Base-by-base conservation (phyloP, 768 basidiomycete genomes). In the Fomitopsis pulvina region DNA sequence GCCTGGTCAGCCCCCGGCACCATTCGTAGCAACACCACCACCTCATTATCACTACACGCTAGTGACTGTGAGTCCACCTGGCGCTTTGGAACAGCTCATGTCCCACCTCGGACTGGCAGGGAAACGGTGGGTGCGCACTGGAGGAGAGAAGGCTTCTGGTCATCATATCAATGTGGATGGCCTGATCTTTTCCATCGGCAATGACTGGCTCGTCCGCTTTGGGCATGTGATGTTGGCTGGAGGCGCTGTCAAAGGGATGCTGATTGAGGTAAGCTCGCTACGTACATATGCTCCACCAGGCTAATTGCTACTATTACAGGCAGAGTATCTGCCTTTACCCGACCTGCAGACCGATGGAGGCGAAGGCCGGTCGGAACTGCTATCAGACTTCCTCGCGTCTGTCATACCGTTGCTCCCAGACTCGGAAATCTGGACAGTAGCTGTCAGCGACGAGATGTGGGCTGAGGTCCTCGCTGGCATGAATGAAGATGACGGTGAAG, bases 311-410 rank as follows among this genome's bases (percentile, higher is more conserved):
- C 26, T 10, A 28, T 57, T 22, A 30, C 51, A 89, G 88, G 88
- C 86, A 6, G 88, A 92, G 63, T 92, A 91, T 62, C 77, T 90
- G 14, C 88, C 88, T 2, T 69, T 92, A 11, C 83, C 87, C 2
- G 75, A 75, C 29, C 74, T 88, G 50, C 79, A 79, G 50, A 80
- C 82, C 11, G 77, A 81, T 45, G 70, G 75, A 0, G 73, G 76
- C 11, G 84, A 86, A 46, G 82, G 82, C 29, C 83, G 83, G 2
- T 84, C 85, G 2, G 83, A 85, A 51, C 71, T 92, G 11, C 68
- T 91, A 10, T 86, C 85, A 3, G 84, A 87, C 59, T 71, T 92
- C 21, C 68, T 92, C 24, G 76, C 83, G 18, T 85, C 87, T 0
- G 74, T 90, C 24, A 73, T 91, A 16, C 88, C 88, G 11, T 84